Evolutionary conservation across 768 basidiomycete species (phyloP), one percentile per base, ranked within the genome.

Genomic region (Tephrocybe sp.): DNA sequence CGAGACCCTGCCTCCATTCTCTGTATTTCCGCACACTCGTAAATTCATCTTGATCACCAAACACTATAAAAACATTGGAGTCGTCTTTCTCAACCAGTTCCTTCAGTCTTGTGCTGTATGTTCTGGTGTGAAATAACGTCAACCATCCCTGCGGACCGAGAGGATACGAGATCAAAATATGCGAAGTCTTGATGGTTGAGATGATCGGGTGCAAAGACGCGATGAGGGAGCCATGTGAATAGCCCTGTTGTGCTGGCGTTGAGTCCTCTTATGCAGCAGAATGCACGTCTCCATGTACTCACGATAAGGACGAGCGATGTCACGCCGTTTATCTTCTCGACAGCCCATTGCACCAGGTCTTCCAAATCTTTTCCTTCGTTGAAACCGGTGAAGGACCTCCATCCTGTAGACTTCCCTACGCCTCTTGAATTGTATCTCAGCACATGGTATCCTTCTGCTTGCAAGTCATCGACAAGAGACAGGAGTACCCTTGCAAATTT

Each of bases 151-250:
- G 74, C 7, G 84, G 82, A 12, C 83, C 79, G 4, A 92, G 68
- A 0, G 90, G 90, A 60, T 92, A 92, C 3, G 89, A 91, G 18
- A 92, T 65, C 32, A 92, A 62, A 37, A 90, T 69, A 62, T 90
- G 86, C 11, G 77, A 78, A 0, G 80, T 84, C 59, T 70, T 74
- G 37, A 85, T 61, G n/a, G 69, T 67, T 15, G 72, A 58, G 0
- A 84, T 66, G 2, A 80, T 60, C 0, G 87, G 83, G 49, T 82
- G 81, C 52, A 87, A 67, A 7, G 87, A 87, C 9, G 79, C 78
- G 30, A 88, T 83, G 26, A 93, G 72, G 2, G 87, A 82, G 1
- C 90, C 90, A 73, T 91, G 74, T 9, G 90, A 92, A 66, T 93
- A 93, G 5, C 89, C 88, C 87, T 90, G 43, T 22, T n/a, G 25